Base-by-base conservation (phyloP, 2,329 filamentous ascomycete species). In the Aspergillus costaricaensis region DNA sequence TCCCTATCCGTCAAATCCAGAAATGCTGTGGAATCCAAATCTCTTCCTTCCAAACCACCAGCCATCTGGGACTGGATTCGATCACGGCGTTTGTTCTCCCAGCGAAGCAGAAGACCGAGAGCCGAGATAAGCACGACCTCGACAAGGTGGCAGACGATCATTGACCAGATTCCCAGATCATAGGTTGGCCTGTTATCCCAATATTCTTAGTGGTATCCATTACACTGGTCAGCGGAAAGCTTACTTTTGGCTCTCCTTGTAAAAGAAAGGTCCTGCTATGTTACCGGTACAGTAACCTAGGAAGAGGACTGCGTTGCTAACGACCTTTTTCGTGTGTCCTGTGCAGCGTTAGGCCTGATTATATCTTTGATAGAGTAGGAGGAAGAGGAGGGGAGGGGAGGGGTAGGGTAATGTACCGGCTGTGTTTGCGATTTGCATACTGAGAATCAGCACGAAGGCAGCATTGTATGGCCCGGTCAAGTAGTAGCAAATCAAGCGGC, bases 191-290 rank as follows among this genome's bases (percentile, higher is more conserved):
- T 77, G 21, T 39, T 25, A 30, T n/a, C 0, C 4, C 8, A 17
- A 17, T 43, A 12, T 4, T 14, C 10, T 30, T 50, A n/a, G 55
- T 32, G 23, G 3, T 32, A 2, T 21, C 10, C 19, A 17, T 3
- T 38, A 5, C 27, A 4, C 38, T 30, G 12, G 14, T 23, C 19
- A 23, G 14, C 7, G 17, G 5, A 39, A 68, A n/a, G 49, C 58
- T 54, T 63, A 77, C 66, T 78, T 73, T 66, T 88, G 84, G n/a
- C 78, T 68, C 0, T 80, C 73, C 54, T 82, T 82, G 72, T 87
- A 88, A 74, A 88, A 88, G 72, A 88, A 87, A 0, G 86, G 86
- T 0, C 85, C 83, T 4, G 80, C 81, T 44, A 88, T 86, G 66
- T 88, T 88, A 5, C 85, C 86, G 1, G 83, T 79, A 66, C 85